Evolutionary conservation across 2,329 filamentous ascomycete genomes (phyloP).

Genomic region (Fusarium abutilonis): DNA sequence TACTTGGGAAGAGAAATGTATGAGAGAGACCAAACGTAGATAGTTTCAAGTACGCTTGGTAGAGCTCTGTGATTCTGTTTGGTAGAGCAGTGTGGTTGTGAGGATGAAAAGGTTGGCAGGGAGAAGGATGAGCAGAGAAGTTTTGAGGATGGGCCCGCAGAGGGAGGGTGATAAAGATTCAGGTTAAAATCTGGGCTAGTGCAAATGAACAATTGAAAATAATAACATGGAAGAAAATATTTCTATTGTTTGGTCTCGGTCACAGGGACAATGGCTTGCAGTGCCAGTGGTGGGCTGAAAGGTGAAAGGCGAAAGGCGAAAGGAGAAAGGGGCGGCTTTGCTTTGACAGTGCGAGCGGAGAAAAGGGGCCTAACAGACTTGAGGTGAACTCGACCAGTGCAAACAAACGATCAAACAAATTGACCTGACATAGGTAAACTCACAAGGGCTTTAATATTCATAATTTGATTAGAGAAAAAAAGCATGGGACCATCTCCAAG

Average conservation of each 20-base stretch:
- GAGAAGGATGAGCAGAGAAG: not conserved
- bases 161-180: not conserved
- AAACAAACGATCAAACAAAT: not conserved
- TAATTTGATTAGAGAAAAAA: too few species aligned
- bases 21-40: not conserved
- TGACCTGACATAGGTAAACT: not conserved
- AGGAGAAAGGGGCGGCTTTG: too few species aligned
- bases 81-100: slow-evolving; percentile 6
- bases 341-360: not conserved
- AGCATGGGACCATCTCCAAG: not conserved
- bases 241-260: not conserved
- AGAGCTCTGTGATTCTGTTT: not conserved
- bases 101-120: slow-evolving; percentile 18
- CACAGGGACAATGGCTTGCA: slow-evolving; percentile 7
- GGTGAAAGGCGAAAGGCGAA: slow-evolving; percentile 5
- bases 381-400: not conserved
- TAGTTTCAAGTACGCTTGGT: not conserved
- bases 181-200: not conserved
- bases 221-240: not conserved
- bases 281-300: slow-evolving; percentile 4
- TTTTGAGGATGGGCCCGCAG: slow-evolving; percentile 8
- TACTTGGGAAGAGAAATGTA: slow-evolving; percentile 6
- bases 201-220: not conserved
- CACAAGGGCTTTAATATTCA: fast-evolving
- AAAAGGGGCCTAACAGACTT: not conserved